Conservation (phyloP, 495 filamentous ascomycete species). For the Podospora tetraspora region DNA sequence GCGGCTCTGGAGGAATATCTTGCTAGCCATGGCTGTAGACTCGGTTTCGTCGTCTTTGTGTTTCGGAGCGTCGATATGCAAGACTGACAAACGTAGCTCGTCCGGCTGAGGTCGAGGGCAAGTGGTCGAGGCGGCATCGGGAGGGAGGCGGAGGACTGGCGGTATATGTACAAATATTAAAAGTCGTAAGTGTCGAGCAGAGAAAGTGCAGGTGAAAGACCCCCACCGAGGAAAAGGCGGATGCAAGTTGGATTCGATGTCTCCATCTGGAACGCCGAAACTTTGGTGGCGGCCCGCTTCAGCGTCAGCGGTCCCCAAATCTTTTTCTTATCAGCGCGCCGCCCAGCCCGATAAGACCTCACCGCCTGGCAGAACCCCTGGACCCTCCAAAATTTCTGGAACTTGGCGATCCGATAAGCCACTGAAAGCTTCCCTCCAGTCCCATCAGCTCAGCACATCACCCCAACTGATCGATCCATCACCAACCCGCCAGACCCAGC, state of each 20-base stretch:
- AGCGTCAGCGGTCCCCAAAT: constrained; percentile 1
- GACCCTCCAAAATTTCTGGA: constrained; percentile 29
- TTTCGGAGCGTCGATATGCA: constrained; percentile 26
- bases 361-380: constrained; percentile 32
- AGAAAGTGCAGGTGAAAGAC: background rate
- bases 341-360: constrained; percentile 19
- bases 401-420: constrained; percentile 1
- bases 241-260: background rate
- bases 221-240: background rate
- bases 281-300: background rate
- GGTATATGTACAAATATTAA: background rate
- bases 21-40: constrained; percentile 19
- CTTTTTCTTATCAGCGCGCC: constrained; percentile 30
- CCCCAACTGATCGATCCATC: background rate
- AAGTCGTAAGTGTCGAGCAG: background rate
- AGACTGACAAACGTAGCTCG: constrained; percentile 33
- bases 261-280: background rate
- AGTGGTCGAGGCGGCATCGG: constrained; percentile 30
- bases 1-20: constrained; percentile 18
- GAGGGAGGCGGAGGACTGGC: background rate
- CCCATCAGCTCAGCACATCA: constrained; percentile 1
- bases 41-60: constrained; percentile 7
- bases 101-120: constrained; percentile 24
- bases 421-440: background rate
- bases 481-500: background rate